phyloP scores from a whole-genome alignment of 805 yeast species.

The Metschnikowia sp. region DNA sequence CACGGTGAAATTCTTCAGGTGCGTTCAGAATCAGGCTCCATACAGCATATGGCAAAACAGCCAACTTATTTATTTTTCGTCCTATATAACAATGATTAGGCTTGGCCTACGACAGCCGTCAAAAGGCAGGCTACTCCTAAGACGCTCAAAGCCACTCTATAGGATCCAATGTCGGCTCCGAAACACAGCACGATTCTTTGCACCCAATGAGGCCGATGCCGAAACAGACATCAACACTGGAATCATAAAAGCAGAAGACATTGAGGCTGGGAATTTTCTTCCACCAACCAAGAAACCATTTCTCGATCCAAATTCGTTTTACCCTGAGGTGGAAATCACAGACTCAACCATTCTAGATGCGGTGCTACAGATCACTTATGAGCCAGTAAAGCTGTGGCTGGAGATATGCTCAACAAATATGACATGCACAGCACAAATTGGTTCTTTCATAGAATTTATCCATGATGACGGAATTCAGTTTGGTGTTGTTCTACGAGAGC shows the following conservation, averaged over 20 bases:
- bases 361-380: conserved; percentile 7
- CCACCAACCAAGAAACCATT: neutral
- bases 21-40: neutral
- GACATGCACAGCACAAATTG: conserved; percentile 22
- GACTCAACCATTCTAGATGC: conserved; percentile 9
- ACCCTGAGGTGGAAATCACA: conserved; percentile 18
- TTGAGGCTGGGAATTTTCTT: neutral
- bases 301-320: conserved; percentile 14
- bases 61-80: too few relatives aligned
- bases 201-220: conserved; percentile 4
- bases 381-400: conserved; percentile 13
- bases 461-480: conserved; percentile 19
- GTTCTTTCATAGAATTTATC: conserved; percentile 39
- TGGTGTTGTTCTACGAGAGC: conserved; percentile 37
- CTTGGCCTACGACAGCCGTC: conserved; percentile 1
- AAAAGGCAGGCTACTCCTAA: too few relatives aligned
- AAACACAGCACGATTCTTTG: conserved; percentile 9
- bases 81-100: neutral
- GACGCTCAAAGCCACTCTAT: too few relatives aligned
- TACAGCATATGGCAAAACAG: neutral
- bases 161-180: neutral
- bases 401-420: conserved; percentile 9
- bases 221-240: neutral
- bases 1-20: neutral
- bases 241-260: too few relatives aligned